Evolutionary conservation across 2,329 filamentous ascomycete genomes (phyloP), one percentile per base, ranked within the genome.

Genomic region (Cercospora sesami): DNA sequence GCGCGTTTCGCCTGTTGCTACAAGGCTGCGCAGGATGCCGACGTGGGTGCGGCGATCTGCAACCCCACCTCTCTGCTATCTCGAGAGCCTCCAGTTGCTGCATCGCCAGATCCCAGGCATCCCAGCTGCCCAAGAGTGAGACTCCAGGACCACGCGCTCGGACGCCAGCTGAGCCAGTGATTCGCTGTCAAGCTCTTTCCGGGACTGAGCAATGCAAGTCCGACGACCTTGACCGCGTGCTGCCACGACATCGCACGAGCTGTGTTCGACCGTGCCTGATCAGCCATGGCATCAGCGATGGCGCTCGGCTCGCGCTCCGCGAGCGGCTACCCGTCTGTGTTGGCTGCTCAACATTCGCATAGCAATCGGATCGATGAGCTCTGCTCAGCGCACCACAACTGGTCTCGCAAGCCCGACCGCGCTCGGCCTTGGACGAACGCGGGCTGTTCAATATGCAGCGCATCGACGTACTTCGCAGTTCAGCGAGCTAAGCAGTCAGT

Each of bases 391-490:
- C 28, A 16, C 21, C 36, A 39, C 36, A 7, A 39, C 42, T 58
- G 62, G 30, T 31, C 23, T 26, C 26, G 6, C 53, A 58, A 30
- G 26, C 53, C 30, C 53, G 53, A 58, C 26, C 53, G 28, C 55
- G 28, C 55, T 64, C 51, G 51, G 60, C n/a, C 36, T 39, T 26
- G 39, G 60, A 30, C 39, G 60, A 62, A 62, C 16, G 33, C 60
- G 36, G 60, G 36, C 36, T 62, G 21, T 42, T 48, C 60, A 42
- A 33, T 28, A 45, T 42, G 30, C 51, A 39, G 18, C 48, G 23
- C 48, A 45, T 57, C 23, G 62, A 53, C 31, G 45, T 12, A 10
- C 60, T 63, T 21, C 39, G 60, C 42, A 63, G 28, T 53, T 21
- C 42, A 10, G 26, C 28, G 33, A 55, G 48, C 53, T 33, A 42